Evolutionary conservation across 2,329 filamentous ascomycete genomes (phyloP), one percentile per base, ranked within the genome.

Genomic region (Verticillium nonalfalfae): DNA sequence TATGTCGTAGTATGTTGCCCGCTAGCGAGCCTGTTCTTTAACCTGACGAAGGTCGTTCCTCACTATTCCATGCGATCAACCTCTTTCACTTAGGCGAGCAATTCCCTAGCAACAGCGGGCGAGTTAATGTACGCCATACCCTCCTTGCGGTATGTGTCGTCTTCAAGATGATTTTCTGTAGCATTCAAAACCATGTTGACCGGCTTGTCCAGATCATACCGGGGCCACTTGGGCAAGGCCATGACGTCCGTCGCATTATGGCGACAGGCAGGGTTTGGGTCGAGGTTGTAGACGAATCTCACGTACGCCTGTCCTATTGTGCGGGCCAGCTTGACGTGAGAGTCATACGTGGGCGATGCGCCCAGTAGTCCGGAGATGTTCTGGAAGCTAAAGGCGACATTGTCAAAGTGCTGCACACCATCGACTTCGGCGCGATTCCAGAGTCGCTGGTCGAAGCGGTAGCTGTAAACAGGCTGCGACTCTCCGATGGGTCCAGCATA

Each of bases 371-470:
- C 79, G 1, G 74, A 75, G 56, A 81, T 79, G 60, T 82, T 82
- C 66, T 82, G 78, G 67, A 83, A 82, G 63, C 74, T 78, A 66
- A 79, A 82, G 2, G 78, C 78, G 1, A 81, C 79, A 57, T 82
- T 81, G 65, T 75, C 73, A 59, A 81, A 81, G 63, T 83, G 80
- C 61, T 75, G 74, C 18, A 78, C 74, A 2, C 78, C 79, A 7
- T 74, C 73, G 63, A 75, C 74, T 14, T 72, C 71, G 2, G 67
- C 65, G 7, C 75, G 72, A 62, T 77, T 75, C 72, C 77, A 81
- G 26, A 74, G 69, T n/a, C 72, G 70, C 61, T 79, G 79, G 65
- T 82, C 79, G 60, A 82, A 82, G 1, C 79, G 77, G 69, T 82
- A 83, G 62, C 76, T 79, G 64, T 76, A 82, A 0, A 81, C 77